Percentiles rank a stretch among this genome's conserved stretches.
Conservation (phyloP, 345 rosid genomes). For the Aquilaria yunnanensis region DNA sequence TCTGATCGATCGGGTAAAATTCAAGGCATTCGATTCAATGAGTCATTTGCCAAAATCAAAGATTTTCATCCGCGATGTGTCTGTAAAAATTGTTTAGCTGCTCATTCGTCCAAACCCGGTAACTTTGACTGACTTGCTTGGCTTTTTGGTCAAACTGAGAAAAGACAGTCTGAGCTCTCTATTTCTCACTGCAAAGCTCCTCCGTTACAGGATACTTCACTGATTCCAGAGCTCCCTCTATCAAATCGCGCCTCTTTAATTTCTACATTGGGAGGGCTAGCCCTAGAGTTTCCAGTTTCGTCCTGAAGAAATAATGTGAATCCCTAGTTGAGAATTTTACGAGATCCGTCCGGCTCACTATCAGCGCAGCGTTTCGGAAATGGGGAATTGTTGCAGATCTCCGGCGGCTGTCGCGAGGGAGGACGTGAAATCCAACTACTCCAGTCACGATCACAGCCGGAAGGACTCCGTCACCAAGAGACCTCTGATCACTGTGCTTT, state of each 20-base stretch:
- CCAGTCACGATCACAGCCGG: constrained; percentile 63
- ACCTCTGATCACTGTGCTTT: constrained; percentile 64
- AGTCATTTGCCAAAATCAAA: constrained; percentile 23
- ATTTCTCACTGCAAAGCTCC: constrained; percentile 16
- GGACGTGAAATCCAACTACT: constrained; percentile 80
- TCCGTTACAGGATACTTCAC: constrained; percentile 11
- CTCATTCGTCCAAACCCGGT: too few relatives aligned
- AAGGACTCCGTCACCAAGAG: constrained; percentile 51
- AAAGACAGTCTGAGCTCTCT: not conserved
- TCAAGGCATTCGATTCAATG: constrained; percentile 13
- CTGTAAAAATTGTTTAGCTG: too few relatives aligned
- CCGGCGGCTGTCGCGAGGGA: constrained; percentile 98
- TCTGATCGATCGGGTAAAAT: not conserved
- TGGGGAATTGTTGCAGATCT: constrained; percentile 99
- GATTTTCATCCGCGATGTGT: not conserved
- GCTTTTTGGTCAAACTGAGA: not conserved
- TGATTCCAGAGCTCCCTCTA: not conserved
- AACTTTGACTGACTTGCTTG: not conserved
- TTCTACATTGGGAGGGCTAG: constrained; percentile 14
- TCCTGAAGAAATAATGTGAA: constrained; percentile 33
- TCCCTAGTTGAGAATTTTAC: constrained; percentile 26
- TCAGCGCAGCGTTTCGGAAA: constrained; percentile 18
- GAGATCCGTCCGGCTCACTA: constrained; percentile 19
- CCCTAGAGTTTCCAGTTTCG: constrained; percentile 13
- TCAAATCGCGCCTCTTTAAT: not conserved